phyloP scores from a whole-genome alignment of 108 stramenopile species.

The Cyclotella sp. region DNA sequence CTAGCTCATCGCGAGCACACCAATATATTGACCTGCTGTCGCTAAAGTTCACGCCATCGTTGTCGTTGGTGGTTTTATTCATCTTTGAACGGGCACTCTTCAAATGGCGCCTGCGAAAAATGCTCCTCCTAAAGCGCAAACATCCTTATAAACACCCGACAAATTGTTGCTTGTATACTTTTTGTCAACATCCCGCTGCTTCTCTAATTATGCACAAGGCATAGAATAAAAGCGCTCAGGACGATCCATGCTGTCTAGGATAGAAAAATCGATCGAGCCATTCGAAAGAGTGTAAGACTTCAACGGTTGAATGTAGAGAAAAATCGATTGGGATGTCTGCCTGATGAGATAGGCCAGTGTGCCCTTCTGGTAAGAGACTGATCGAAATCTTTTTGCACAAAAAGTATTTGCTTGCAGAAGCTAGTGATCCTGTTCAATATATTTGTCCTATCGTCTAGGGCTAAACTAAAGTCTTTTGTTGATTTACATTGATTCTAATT shows the following conservation, averaged over 20 bases:
- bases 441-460: no score
- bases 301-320: slow-evolving; percentile 30
- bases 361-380: slow-evolving; percentile 28
- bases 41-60: slow-evolving; percentile 73
- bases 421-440: background rate
- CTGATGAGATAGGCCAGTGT: slow-evolving; percentile 27
- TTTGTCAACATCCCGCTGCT: slow-evolving; percentile 31
- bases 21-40: slow-evolving; percentile 66
- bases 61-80: slow-evolving; percentile 22
- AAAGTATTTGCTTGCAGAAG: no score
- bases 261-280: slow-evolving; percentile 35
- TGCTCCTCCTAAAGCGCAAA: slow-evolving; percentile 36
- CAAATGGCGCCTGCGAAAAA: slow-evolving; percentile 35
- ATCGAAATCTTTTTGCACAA: background rate
- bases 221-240: slow-evolving; percentile 32
- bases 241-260: slow-evolving; percentile 34
- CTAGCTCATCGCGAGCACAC: slow-evolving; percentile 57
- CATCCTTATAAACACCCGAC: slow-evolving; percentile 35
- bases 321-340: slow-evolving; percentile 33
- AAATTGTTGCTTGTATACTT: slow-evolving; percentile 37
- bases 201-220: slow-evolving; percentile 24
- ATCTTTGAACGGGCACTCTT: slow-evolving; percentile 46
- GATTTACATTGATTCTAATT: no score
- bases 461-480: no score
- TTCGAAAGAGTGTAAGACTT: slow-evolving; percentile 44